Base-by-base conservation (phyloP, 169 alveolate genomes). In the Babesia caballi region DNA sequence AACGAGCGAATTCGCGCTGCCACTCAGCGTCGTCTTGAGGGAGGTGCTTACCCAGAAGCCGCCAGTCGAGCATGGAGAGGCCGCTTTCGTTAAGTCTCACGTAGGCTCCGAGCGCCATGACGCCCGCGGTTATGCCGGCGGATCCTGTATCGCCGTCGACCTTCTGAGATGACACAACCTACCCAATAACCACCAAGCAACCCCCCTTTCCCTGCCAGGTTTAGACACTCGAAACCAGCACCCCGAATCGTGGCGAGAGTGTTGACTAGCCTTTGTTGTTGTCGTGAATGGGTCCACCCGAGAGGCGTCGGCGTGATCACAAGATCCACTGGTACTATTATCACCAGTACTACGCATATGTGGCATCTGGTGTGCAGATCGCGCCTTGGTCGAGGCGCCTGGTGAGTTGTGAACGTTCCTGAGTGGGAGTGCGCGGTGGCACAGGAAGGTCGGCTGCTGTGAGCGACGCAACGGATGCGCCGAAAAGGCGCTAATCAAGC, bases 11-110 rank as follows among this genome's bases (percentile, higher is more conserved):
- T 76, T 94, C 96, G 40, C 54, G 70, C 38, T 56, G 56, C 98
- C 98, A 94, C 49, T 81, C 94, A 61, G 90, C 94, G 8, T 94
- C 90, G 42, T 80, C 70, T 42, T 59, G 69, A 0, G 98, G 98
- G 40, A 88, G 89, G 32, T 77, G 65, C 28, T 59, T 77, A 17
- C 95, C 97, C 25, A 72, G 84, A 41, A 94, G 91, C 15, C 88
- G 75, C 98, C 98, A 94, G 59, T 90, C 90, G 0, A 94, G 91
- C 96, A 94, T 94, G 8, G 97, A 94, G 14, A 94, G 89, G 35
- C 98, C 98, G 58, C 96, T 90, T 63, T 89, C 92, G 15, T 92
- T 87, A 41, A 94, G 90, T 38, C 98, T 36, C 21, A 96, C 94
- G 77, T 94, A 94, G 14, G 97, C 97, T 28, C 98, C 98, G 46